Evolutionary conservation across 2,329 filamentous ascomycete species (phyloP).

Genomic region (Aschersonia sp.): DNA sequence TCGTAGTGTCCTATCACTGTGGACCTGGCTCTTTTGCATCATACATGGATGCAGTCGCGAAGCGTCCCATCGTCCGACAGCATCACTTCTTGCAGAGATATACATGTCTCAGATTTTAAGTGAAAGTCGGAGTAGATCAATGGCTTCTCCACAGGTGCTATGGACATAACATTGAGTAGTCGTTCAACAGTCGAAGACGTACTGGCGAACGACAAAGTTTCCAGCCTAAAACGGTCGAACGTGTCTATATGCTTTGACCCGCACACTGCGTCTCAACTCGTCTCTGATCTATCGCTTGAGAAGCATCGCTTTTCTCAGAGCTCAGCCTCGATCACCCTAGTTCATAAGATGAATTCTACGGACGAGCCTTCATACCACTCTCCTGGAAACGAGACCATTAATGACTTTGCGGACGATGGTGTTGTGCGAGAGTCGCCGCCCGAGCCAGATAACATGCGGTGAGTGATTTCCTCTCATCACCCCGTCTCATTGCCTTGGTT

Average conservation of each 20-base stretch:
- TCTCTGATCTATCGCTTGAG: background rate
- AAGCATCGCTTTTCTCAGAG: background rate
- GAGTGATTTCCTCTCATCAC: no score
- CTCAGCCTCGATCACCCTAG: background rate
- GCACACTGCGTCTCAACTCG: background rate
- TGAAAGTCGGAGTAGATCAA: slow-evolving; percentile 1
- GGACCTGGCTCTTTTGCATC: background rate
- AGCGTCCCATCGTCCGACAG: slow-evolving; percentile 1
- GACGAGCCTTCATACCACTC: slow-evolving; percentile 5
- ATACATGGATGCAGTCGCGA: slow-evolving; percentile 3
- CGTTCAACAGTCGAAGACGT: background rate
- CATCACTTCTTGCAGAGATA: slow-evolving; percentile 1
- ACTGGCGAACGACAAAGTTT: background rate
- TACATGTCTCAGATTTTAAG: slow-evolving; percentile 1
- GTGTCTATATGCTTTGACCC: slow-evolving; percentile 5
- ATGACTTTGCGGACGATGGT: background rate
- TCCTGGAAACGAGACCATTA: slow-evolving; percentile 4
- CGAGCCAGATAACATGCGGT: no score
- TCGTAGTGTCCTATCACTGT: background rate
- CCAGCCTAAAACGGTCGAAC: background rate
- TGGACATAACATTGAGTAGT: slow-evolving; percentile 2
- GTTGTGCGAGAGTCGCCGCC: no score
- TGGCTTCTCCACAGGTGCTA: slow-evolving; percentile 1
- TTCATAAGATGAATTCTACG: slow-evolving; percentile 6
- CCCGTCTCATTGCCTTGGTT: no score